Evolutionary conservation across 1,139 yeast genomes (phyloP).

Genomic region (Kodamaea anthophila): DNA sequence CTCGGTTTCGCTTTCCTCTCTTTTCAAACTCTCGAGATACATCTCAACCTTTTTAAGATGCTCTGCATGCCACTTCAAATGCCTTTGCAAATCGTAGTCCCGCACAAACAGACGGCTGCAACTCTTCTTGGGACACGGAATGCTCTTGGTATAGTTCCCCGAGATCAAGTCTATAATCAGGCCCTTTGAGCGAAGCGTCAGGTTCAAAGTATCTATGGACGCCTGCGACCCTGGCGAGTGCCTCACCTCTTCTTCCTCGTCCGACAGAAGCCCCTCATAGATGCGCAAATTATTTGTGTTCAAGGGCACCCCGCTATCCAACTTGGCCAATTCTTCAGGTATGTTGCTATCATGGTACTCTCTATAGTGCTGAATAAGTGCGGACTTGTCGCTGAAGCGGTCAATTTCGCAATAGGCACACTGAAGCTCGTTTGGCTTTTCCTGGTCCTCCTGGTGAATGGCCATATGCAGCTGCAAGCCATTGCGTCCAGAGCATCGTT

Average conservation of each 20-base stretch:
- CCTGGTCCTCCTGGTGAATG: constrained; percentile 42
- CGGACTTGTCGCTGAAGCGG: constrained; percentile 29
- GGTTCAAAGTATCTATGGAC: constrained; percentile 21
- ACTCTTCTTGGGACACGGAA: constrained; percentile 40
- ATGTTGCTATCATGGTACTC: constrained; percentile 36
- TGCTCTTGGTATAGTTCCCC: constrained; percentile 26
- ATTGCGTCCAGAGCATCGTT: constrained; percentile 65
- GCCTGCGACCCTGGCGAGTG: constrained; percentile 10
- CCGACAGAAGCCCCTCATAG: constrained; percentile 7
- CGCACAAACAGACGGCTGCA: constrained; percentile 45
- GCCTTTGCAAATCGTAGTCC: constrained; percentile 46
- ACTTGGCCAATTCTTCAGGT: constrained; percentile 27
- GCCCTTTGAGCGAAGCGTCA: constrained; percentile 12
- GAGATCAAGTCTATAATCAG: constrained; percentile 34
- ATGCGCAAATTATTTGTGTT: constrained; percentile 6
- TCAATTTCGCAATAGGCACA: constrained; percentile 46
- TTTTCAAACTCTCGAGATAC: constrained; percentile 25
- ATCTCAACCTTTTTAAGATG: constrained; percentile 28
- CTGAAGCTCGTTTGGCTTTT: constrained; percentile 53
- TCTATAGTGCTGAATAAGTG: constrained; percentile 39
- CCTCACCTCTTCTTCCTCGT: constrained; percentile 10
- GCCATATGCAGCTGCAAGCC: constrained; percentile 71
- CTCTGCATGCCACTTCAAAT: constrained; percentile 49
- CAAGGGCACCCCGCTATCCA: constrained; percentile 2
- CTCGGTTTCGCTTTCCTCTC: background rate